Base-by-base conservation (phyloP, 805 yeast genomes). In the Torulaspora microellipsoides region DNA sequence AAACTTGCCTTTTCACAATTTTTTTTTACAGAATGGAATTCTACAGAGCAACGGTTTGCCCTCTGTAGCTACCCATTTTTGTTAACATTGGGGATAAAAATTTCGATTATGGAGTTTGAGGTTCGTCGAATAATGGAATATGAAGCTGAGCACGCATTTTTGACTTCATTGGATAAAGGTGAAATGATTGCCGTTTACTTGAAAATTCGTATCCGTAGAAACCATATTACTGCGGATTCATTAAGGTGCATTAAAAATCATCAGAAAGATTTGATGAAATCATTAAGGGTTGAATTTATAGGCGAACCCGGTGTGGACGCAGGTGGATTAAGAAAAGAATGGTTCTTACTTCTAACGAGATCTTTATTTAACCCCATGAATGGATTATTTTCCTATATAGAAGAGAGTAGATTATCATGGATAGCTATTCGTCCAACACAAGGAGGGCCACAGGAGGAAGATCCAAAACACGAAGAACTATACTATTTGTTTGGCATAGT, bases 291-390 rank as follows among this genome's bases (percentile, higher is more conserved):
- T 8, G 90, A 85, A 54, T 91, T 93, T 61, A 67, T 83, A 3
- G 81, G 81, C 46, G 99, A 91, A 58, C 95, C 90, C 0, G 99
- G 98, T 0, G 77, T 91, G 15, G 99, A 91, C 67, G 97, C 89
- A 0, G 98, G 99, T 2, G 99, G 99, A 0, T 71, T 91, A 46
- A 79, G 83, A 55, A 90, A 89, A 58, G 99, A 91, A 58, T 91
- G 99, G 99, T 90, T 93, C 62, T 69, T 80, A 37, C 65, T 90
- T 31, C 67, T 93, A 31, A 80, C 85, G 1, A 77, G 76, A 45
- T 82, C 83, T 20, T 62, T 91, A 1, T 85, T 90, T 58, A 76
- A 75, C 55, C 84, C 89, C 1, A 68, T 70, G 36, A 76, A 80
- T 27, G 88, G 87, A 0, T 71, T 89, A 62, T 81, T 93, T 48